These are phyloP conservation scores for Pythium angustatum DNA, from an alignment of 352 stramenopile genomes.

Conservation along the genomic window DNA sequence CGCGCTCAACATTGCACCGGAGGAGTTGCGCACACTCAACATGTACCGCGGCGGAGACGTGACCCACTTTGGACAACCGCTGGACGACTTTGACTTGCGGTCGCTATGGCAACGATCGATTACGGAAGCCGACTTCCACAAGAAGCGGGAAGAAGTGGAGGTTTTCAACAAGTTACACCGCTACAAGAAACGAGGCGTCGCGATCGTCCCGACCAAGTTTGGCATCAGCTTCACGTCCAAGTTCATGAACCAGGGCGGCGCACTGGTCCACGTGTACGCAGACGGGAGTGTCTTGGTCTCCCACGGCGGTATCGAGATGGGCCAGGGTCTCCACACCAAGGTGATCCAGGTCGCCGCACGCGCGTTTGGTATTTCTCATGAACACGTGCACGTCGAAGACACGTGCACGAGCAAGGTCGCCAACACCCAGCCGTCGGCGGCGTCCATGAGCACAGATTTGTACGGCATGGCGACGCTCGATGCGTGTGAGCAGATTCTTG, in stretches of 20 bases:
- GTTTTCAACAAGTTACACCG: slow-evolving; percentile 92
- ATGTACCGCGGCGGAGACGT: slow-evolving; percentile 89
- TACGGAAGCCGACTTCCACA: slow-evolving; percentile 65
- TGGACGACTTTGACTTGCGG: slow-evolving; percentile 93
- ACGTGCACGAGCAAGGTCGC: slow-evolving; percentile 95
- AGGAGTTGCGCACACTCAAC: slow-evolving; percentile 86
- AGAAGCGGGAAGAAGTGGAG: slow-evolving; percentile 65
- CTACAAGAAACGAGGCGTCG: slow-evolving; percentile 90
- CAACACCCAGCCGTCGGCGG: slow-evolving; percentile 93
- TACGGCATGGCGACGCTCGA: slow-evolving; percentile 97
- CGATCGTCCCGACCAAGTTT: slow-evolving; percentile 90
- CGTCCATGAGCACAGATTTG: slow-evolving; percentile 95
- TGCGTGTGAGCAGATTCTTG: slow-evolving; percentile 95
- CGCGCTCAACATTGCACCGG: slow-evolving; percentile 63
- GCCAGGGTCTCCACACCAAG: slow-evolving; percentile 97
- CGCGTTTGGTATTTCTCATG: slow-evolving; percentile 91
- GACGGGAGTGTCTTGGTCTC: slow-evolving; percentile 95
- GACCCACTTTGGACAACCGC: slow-evolving; percentile 93
- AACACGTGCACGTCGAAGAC: slow-evolving; percentile 93
- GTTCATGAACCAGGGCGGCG: slow-evolving; percentile 97
- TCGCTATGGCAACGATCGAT: slow-evolving; percentile 80
- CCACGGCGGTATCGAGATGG: slow-evolving; percentile 98
- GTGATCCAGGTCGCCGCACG: slow-evolving; percentile 89
- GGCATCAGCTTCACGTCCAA: slow-evolving; percentile 96
- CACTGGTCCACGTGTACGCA: slow-evolving; percentile 95